Evolutionary conservation across 371 early-diverging fungal species (phyloP), one percentile per base, ranked within the genome.

Genomic region (Choanephora cucurbitarum): DNA sequence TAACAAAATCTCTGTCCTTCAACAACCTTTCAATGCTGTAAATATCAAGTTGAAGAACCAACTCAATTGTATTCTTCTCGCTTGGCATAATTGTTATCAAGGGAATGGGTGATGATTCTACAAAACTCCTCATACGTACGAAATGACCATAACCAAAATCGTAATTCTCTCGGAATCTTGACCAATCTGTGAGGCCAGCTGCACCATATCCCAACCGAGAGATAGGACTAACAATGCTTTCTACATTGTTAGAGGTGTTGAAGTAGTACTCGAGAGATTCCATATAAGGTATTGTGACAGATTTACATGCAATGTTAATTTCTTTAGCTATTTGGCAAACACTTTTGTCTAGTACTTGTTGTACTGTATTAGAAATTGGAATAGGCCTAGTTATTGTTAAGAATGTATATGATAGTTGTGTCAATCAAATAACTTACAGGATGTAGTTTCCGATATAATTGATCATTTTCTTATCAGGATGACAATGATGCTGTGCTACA

Each of bases 221-320:
- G 4, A 62, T n/a, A 17, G 62, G 56, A 4, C 47, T 34, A 3
- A 45, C 21, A 39, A 62, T 52, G 0, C 31, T 22, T 11, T 55
- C 48, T 3, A 57, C 47, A 17, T 62, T 41, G 1, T 43, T 18
- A 1, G 34, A 10, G 10, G 23, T 24, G 15, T 62, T 62, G 9
- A 62, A 43, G n/a, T 62, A 62, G 15, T 57, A 19, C 42, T 62
- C 62, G 5, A 62, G 18, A 4, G 62, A 62, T 13, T 62, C 62
- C 56, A 62, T 56, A 13, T 56, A 62, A 14, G 56, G 52, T 19
- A 56, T 44, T 28, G n/a, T 47, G 28, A 52, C 42, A 13, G 45
- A 32, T 14, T 44, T 33, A 5, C 44, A 31, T 7, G 37, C 21
- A 5, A 44, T 17, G 18, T 47, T 34, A 19, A 62, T 7, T n/a